These are phyloP conservation scores for Alloascoidea africana DNA, from an alignment of 805 yeast genomes.

Conservation along the genomic window DNA sequence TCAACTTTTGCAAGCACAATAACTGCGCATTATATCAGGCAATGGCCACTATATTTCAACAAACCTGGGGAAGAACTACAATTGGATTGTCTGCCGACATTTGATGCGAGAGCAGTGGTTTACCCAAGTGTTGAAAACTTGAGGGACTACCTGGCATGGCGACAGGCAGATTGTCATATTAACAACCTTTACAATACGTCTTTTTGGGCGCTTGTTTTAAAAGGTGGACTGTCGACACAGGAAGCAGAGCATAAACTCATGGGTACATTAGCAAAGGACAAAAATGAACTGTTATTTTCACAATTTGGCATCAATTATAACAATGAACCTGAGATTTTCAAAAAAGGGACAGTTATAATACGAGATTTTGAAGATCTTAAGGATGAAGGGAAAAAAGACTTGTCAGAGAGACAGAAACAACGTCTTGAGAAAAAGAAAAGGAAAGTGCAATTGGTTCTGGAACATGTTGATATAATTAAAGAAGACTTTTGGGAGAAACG, in stretches of 20 bases:
- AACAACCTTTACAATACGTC: slow-evolving; percentile 88
- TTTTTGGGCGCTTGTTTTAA: slow-evolving; percentile 72
- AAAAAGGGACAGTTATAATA: slow-evolving; percentile 61
- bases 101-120: slow-evolving; percentile 80
- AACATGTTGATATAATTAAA: slow-evolving; percentile 49
- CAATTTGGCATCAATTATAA: slow-evolving; percentile 81
- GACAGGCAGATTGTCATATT: slow-evolving; percentile 91
- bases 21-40: slow-evolving; percentile 56
- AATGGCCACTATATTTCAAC: slow-evolving; percentile 49
- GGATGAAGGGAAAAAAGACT: slow-evolving; percentile 3
- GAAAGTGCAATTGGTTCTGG: slow-evolving; percentile 27
- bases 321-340: slow-evolving; percentile 75
- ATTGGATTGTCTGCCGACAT: slow-evolving; percentile 57
- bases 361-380: slow-evolving; percentile 24
- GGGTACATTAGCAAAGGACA: slow-evolving; percentile 74
- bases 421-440: slow-evolving; percentile 30
- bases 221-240: slow-evolving; percentile 54
- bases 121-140: slow-evolving; percentile 54
- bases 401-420: slow-evolving; percentile 31
- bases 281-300: slow-evolving; percentile 72
- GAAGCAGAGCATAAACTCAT: slow-evolving; percentile 68
- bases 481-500: slow-evolving; percentile 47
- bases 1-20: slow-evolving; percentile 73
- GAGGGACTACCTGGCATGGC: slow-evolving; percentile 82
- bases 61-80: slow-evolving; percentile 13